Base-by-base conservation (phyloP, 1,284 basidiomycete species). In the Peniophora sp. region DNA sequence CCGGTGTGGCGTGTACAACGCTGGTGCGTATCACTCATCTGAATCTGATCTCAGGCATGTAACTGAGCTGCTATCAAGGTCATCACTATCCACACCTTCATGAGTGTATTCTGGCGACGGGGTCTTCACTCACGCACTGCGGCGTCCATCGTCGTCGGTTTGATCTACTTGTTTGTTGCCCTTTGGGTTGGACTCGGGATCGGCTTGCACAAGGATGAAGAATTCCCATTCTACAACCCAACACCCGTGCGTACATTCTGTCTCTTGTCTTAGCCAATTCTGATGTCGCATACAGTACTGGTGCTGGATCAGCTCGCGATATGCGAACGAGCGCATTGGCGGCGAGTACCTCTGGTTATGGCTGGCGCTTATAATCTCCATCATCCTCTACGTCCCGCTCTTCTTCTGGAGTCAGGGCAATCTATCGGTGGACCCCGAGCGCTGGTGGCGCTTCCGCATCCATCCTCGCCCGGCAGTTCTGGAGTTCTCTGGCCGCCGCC, bases 311-410 rank as follows among this genome's bases (percentile, higher is more conserved):
- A 60, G 67, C 1, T 52, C 61, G 3, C 50, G 57, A 1, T 75
- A 63, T 55, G 55, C 57, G 2, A 55, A 58, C 3, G 68, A 78
- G 53, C 69, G 70, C 35, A 71, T 79, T 32, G 68, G 65, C 6
- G 64, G 77, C 3, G 75, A 78, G 57, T 79, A 79, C 52, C 53
- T 75, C 12, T 79, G 75, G 74, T 60, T 78, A 46, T 80, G 76
- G 74, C 39, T 69, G 5, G 62, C 75, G 2, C 69, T 67, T 3
- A 61, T 69, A 35, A 52, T 67, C 2, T 72, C 71, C 54, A 60
- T 71, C 23, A 49, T 71, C 17, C 58, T 72, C 19, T 75, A 75
- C 53, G 56, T 67, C 19, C 62, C 69, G 60, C 65, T 41, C 50
- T 76, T 10, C 65, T 73, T 34, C 62, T 77, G 52, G 65, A 67